phyloP scores from a whole-genome alignment of 495 filamentous ascomycete species.

The Penicillium atrosanguineum region DNA sequence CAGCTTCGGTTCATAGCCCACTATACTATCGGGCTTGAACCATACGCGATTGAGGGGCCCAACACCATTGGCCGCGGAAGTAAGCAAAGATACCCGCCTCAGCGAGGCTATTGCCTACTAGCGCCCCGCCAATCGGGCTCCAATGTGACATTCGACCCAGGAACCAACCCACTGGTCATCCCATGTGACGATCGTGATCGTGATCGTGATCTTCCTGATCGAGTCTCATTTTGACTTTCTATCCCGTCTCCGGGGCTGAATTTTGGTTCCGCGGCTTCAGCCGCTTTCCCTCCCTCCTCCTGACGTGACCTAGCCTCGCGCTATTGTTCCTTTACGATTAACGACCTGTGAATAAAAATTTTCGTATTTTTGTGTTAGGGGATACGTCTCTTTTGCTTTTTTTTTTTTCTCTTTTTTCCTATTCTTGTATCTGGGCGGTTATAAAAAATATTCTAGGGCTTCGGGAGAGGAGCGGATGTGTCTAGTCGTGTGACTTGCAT shows the following conservation, averaged over 20 bases:
- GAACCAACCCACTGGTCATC: conserved; percentile 8
- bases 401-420: too few species aligned
- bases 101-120: conserved; percentile 28
- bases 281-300: neutral
- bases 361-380: neutral
- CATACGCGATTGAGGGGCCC: conserved; percentile 1
- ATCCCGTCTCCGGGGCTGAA: neutral
- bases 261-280: neutral
- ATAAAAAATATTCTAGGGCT: neutral
- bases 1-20: neutral
- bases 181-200: neutral
- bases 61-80: conserved; percentile 1
- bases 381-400: neutral
- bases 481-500: too few species aligned
- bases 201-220: neutral
- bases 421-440: neutral
- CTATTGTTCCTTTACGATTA: neutral
- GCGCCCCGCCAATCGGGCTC: conserved; percentile 20
- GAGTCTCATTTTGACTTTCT: neutral
- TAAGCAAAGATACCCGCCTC: conserved; percentile 8
- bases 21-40: neutral
- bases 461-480: too few species aligned
- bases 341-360: neutral
- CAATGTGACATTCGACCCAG: neutral
- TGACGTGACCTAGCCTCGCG: neutral